These are phyloP conservation scores for Scutellaria galericulata DNA, from an alignment of 257 asterid genomes.

Conservation along the genomic window DNA sequence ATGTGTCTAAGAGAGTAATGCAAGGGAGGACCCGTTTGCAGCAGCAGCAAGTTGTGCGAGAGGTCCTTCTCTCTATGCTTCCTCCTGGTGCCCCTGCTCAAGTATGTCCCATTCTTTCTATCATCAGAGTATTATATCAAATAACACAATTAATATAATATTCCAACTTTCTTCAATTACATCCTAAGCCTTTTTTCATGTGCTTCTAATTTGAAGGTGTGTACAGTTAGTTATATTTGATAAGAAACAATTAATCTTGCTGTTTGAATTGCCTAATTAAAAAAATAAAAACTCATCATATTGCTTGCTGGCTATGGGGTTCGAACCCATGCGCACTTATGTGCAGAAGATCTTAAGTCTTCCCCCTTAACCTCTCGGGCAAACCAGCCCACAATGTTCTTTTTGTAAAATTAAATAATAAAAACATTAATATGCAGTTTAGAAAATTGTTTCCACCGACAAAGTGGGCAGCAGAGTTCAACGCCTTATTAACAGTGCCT, in stretches of 20 bases:
- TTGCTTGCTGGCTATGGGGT: slow-evolving; percentile 98
- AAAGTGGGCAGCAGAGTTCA: slow-evolving; percentile 88
- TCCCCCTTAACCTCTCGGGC: slow-evolving; percentile 99
- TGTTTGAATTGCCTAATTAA: no score
- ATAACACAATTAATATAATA: no score
- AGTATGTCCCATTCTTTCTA: slow-evolving; percentile 36
- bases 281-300: no score
- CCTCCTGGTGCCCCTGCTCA: slow-evolving; percentile 99
- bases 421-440: slow-evolving; percentile 49
- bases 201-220: no score
- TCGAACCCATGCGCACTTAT: slow-evolving; percentile 93
- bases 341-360: slow-evolving; percentile 93
- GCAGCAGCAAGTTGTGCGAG: slow-evolving; percentile 83
- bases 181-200: no score
- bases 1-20: slow-evolving; percentile 73
- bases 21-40: slow-evolving; percentile 71
- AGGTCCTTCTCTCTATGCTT: slow-evolving; percentile 89
- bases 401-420: neutral
- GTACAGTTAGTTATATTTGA: no score
- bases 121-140: no score
- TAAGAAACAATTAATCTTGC: slow-evolving; percentile 37
- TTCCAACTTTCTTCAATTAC: no score
- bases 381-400: slow-evolving; percentile 51
- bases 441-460: slow-evolving; percentile 93
- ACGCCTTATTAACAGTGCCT: slow-evolving; percentile 87